A percentile compares a stretch with the other conserved stretches of the same genome.
Conservation (phyloP, 768 basidiomycete species). For the Macrolepiota fuliginosa region DNA sequence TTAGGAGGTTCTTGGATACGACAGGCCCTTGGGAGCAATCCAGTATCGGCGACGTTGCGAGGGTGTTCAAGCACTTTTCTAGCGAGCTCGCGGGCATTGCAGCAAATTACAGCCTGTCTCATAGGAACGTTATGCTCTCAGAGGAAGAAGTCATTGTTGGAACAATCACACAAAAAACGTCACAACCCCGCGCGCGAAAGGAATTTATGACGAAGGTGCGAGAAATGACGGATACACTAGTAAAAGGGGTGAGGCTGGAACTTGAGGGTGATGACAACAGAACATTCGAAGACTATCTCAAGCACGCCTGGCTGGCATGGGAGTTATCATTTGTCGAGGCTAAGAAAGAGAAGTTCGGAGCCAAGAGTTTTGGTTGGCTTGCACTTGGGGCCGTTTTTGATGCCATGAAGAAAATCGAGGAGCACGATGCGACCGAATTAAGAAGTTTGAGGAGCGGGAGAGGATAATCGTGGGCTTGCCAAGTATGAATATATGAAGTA, state of each 20-base stretch:
- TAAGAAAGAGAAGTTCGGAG: constrained; percentile 44
- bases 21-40: constrained; percentile 19
- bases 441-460: constrained; percentile 15
- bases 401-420: constrained; percentile 44
- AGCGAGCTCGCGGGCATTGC: constrained; percentile 49
- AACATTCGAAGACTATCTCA: constrained; percentile 36
- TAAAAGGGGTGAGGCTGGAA: constrained; percentile 45
- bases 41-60: constrained; percentile 25
- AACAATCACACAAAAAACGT: constrained; percentile 62
- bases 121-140: constrained; percentile 40
- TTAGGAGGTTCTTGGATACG: constrained; percentile 31
- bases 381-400: constrained; percentile 59
- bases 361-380: constrained; percentile 61
- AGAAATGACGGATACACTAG: constrained; percentile 53
- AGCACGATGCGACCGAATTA: constrained; percentile 20
- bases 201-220: constrained; percentile 54
- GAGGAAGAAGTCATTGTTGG: constrained; percentile 68
- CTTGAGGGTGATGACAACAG: constrained; percentile 48
- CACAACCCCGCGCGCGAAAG: constrained; percentile 51
- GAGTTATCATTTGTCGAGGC: constrained; percentile 32
- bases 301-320: constrained; percentile 57
- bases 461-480: neutral
- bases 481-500: neutral
- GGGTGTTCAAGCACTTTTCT: constrained; percentile 40
- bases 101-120: constrained; percentile 41